Percentiles rank a stretch among this genome's conserved stretches.
Evolutionary conservation across 2,329 filamentous ascomycete genomes (phyloP).

Genomic region (Dryadomyces quercus-mongolicae): DNA sequence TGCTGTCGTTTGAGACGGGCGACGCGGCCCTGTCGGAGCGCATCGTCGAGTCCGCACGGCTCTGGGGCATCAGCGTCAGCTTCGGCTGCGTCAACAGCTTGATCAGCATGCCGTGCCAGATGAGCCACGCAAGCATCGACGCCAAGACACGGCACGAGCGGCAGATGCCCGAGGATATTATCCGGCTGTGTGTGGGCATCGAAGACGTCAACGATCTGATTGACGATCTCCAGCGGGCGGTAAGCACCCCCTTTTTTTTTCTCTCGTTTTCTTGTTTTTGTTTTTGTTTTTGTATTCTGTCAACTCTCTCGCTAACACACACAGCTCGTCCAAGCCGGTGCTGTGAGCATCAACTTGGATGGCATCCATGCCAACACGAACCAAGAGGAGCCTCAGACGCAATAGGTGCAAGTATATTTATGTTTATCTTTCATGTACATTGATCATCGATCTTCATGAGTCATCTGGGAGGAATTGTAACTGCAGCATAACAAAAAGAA

Average conservation of each 20-base stretch:
- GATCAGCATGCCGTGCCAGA: slow-evolving; percentile 98
- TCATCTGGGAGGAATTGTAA: neutral
- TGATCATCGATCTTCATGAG: neutral
- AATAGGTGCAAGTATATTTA: neutral
- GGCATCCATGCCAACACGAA: slow-evolving; percentile 54
- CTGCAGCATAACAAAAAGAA: neutral
- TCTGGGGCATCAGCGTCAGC: slow-evolving; percentile 93
- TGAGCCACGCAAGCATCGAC: slow-evolving; percentile 98
- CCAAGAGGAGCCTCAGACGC: neutral
- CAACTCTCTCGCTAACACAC: neutral
- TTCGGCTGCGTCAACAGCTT: slow-evolving; percentile 97
- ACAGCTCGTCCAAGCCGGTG: slow-evolving; percentile 84
- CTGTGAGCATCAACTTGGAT: slow-evolving; percentile 74
- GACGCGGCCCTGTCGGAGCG: slow-evolving; percentile 72
- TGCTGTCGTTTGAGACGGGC: slow-evolving; percentile 92
- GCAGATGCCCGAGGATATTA: slow-evolving; percentile 93
- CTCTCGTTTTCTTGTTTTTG: too few relatives aligned
- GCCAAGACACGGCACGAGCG: slow-evolving; percentile 82
- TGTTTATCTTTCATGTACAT: neutral
- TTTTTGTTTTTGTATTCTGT: neutral
- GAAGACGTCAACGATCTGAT: slow-evolving; percentile 87
- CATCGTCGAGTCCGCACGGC: slow-evolving; percentile 82
- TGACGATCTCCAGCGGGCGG: slow-evolving; percentile 81
- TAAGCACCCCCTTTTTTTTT: slow-evolving; percentile 33
- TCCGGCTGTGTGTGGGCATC: slow-evolving; percentile 89